Conservation (phyloP, 108 stramenopile genomes). For the Cyclotella atomus region DNA sequence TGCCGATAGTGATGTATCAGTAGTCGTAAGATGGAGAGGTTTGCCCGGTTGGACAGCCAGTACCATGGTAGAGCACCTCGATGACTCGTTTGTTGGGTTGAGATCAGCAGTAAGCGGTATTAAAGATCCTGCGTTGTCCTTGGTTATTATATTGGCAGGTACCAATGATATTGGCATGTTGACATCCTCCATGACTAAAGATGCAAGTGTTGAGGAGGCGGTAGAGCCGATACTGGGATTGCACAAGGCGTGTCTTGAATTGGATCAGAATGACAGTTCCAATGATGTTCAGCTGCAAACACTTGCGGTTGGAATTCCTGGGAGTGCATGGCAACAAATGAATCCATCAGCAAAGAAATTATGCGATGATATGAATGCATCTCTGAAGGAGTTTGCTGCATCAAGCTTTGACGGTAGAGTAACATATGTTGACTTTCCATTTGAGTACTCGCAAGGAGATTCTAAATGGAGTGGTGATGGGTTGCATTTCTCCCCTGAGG, state of each 20-base stretch:
- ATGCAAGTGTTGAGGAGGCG: not conserved
- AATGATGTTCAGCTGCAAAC: conserved; percentile 12
- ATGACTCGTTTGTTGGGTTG: conserved; percentile 45
- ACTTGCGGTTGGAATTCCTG: conserved; percentile 71
- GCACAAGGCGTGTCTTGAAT: conserved; percentile 46
- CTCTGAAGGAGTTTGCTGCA: conserved; percentile 40
- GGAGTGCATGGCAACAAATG: conserved; percentile 63
- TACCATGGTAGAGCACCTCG: conserved; percentile 53
- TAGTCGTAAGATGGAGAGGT: conserved; percentile 63
- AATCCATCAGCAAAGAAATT: conserved; percentile 32
- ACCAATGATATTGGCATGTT: conserved; percentile 74
- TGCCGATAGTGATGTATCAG: not conserved
- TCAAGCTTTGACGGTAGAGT: conserved; percentile 21
- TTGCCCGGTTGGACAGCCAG: conserved; percentile 73
- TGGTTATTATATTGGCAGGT: conserved; percentile 69
- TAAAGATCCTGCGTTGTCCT: conserved; percentile 46
- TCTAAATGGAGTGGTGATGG: conserved; percentile 59
- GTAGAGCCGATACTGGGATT: conserved; percentile 40
- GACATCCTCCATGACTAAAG: conserved; percentile 25
- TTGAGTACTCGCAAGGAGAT: conserved; percentile 39
- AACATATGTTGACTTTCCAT: conserved; percentile 62
- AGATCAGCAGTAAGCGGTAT: conserved; percentile 36
- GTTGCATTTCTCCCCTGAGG: conserved; percentile 65
- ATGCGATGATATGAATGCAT: conserved; percentile 49
- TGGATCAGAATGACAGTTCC: not conserved